Evolutionary conservation across 2,329 filamentous ascomycete species (phyloP).

Genomic region (Mollisiaceae sp.): DNA sequence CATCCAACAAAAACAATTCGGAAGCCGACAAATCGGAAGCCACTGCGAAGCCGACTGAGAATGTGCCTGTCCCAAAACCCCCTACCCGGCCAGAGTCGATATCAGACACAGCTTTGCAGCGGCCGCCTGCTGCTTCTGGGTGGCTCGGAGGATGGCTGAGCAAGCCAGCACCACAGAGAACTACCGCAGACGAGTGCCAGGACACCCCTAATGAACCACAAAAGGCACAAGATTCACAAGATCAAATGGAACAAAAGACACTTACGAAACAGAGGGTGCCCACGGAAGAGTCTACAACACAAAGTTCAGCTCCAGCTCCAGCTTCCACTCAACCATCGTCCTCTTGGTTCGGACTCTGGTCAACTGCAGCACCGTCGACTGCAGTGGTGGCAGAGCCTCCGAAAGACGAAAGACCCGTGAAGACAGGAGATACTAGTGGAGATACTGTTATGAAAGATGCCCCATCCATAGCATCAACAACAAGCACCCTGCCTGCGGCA

Average conservation of each 20-base stretch:
- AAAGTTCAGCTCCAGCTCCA: slow-evolving; percentile 5
- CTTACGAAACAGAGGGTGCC: not conserved
- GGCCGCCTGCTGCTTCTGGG: slow-evolving; percentile 47
- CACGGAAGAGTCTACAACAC: not conserved
- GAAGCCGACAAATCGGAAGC: slow-evolving; percentile 1
- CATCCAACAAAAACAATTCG: not conserved
- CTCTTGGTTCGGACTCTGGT: slow-evolving; percentile 43
- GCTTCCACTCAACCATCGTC: slow-evolving; percentile 20
- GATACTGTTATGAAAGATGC: slow-evolving; percentile 36
- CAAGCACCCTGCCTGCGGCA: slow-evolving; percentile 42
- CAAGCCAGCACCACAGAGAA: slow-evolving; percentile 35
- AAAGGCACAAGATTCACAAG: slow-evolving; percentile 6
- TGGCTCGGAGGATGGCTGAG: slow-evolving; percentile 63
- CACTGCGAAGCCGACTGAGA: not conserved
- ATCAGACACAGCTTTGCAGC: slow-evolving; percentile 12
- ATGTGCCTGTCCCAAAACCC: not conserved
- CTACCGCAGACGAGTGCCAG: slow-evolving; percentile 12
- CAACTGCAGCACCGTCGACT: slow-evolving; percentile 32
- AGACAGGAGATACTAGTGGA: slow-evolving; percentile 21
- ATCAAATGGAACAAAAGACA: slow-evolving; percentile 27
- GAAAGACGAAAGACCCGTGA: slow-evolving; percentile 36
- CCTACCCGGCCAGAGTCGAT: slow-evolving; percentile 13
- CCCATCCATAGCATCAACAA: slow-evolving; percentile 10
- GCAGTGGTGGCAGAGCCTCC: slow-evolving; percentile 31
- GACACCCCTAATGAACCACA: slow-evolving; percentile 14